Evolutionary conservation across 768 basidiomycete species (phyloP).

Genomic region (Boletus subparvulus): DNA sequence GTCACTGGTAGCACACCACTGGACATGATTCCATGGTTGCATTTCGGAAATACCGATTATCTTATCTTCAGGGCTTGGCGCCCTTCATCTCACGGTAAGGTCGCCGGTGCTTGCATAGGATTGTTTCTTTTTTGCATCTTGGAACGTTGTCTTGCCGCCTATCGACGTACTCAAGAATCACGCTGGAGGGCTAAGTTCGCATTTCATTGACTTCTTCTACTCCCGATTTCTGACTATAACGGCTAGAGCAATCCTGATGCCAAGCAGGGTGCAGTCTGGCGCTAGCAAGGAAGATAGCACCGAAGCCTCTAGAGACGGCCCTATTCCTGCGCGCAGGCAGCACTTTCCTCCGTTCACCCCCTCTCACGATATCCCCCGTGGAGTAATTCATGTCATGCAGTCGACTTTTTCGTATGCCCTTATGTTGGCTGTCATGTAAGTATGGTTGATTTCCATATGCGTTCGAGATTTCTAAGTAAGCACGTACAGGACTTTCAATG

Average conservation of each 20-base stretch:
- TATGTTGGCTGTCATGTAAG: constrained; percentile 84
- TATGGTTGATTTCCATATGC: not conserved
- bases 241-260: constrained; percentile 11
- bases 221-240: not conserved
- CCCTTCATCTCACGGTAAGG: constrained; percentile 66
- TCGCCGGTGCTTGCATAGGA: constrained; percentile 73
- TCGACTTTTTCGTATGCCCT: constrained; percentile 62
- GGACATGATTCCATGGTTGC: constrained; percentile 67
- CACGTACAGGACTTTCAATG: constrained; percentile 76
- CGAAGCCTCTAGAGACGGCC: not conserved
- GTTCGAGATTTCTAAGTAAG: constrained; percentile 5
- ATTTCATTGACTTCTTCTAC: not conserved
- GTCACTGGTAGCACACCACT: constrained; percentile 11
- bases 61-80: constrained; percentile 68
- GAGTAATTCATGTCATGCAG: constrained; percentile 62
- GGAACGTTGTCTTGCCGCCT: constrained; percentile 67
- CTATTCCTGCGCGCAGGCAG: constrained; percentile 17
- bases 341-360: constrained; percentile 60
- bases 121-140: constrained; percentile 66
- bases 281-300: not conserved
- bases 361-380: constrained; percentile 69
- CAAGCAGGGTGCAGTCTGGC: not conserved
- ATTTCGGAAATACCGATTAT: constrained; percentile 63
- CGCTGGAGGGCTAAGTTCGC: constrained; percentile 62
- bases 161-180: constrained; percentile 49